phyloP scores from a whole-genome alignment of 805 yeast genomes.

The Sugiyamaella lignohabitans region DNA sequence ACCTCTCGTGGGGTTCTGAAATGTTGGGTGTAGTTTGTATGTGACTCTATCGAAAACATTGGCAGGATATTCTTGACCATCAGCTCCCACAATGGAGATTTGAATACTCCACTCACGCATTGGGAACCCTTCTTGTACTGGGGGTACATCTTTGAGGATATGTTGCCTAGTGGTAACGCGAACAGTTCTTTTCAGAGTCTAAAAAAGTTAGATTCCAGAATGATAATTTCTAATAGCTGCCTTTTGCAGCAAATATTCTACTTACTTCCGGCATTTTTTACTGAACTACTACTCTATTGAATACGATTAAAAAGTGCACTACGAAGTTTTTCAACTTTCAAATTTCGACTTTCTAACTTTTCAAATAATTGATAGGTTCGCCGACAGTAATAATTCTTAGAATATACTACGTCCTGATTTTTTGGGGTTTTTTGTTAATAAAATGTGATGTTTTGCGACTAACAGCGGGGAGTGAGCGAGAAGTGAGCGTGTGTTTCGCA shows the following conservation, averaged over 20 bases:
- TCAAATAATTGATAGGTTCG: too few species aligned
- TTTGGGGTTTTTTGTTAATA: too few species aligned
- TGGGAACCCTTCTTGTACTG: conserved; percentile 86
- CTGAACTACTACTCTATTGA: too few species aligned
- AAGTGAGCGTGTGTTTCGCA: too few species aligned
- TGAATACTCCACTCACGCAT: conserved; percentile 90
- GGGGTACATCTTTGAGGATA: conserved; percentile 70
- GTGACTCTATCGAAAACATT: conserved; percentile 85
- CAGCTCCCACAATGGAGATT: conserved; percentile 65
- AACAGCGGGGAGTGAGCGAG: too few species aligned
- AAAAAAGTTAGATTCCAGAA: background rate
- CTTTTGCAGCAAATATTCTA: background rate
- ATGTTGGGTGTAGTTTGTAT: conserved; percentile 91
- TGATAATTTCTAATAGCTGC: too few species aligned
- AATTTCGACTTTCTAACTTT: too few species aligned
- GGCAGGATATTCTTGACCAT: conserved; percentile 81
- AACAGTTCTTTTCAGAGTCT: conserved; percentile 69
- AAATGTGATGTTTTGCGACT: too few species aligned
- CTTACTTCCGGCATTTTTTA: conserved; percentile 16
- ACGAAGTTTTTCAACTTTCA: too few species aligned
- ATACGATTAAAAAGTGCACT: too few species aligned
- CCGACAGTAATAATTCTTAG: too few species aligned
- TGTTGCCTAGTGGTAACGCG: conserved; percentile 84
- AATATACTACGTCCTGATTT: too few species aligned
- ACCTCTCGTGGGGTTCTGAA: conserved; percentile 73